Evolutionary conservation across 768 basidiomycete species (phyloP).

Genomic region (Daedalea quercina): DNA sequence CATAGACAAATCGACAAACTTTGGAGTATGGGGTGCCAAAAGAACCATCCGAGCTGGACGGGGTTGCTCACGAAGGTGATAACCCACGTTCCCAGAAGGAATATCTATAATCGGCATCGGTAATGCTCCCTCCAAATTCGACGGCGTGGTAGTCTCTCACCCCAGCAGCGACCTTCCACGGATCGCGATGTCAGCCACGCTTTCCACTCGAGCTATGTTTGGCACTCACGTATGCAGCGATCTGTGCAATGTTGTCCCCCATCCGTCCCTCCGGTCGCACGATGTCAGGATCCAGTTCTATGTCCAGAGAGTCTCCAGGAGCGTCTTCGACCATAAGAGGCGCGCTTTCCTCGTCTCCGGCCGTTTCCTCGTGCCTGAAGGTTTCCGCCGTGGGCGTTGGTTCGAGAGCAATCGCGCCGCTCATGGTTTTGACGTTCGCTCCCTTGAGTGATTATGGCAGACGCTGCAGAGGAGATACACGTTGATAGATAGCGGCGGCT

Average conservation of each 20-base stretch:
- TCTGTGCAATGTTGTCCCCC: slow-evolving; percentile 30
- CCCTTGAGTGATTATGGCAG: neutral
- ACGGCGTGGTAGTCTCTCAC: neutral
- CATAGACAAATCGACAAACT: slow-evolving; percentile 23
- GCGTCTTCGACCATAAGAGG: slow-evolving; percentile 7
- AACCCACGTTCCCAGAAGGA: slow-evolving; percentile 21
- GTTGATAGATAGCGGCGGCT: too few species aligned
- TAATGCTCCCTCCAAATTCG: neutral
- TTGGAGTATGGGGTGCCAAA: slow-evolving; percentile 35
- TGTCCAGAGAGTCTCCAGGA: neutral
- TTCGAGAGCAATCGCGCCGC: neutral
- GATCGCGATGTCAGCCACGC: neutral
- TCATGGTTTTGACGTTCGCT: too few species aligned
- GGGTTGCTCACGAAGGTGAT: slow-evolving; percentile 19
- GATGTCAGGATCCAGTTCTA: neutral
- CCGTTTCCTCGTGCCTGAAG: neutral
- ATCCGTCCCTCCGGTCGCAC: slow-evolving; percentile 30
- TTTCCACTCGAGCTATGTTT: neutral
- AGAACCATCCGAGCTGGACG: slow-evolving; percentile 28
- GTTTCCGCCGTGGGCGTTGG: neutral
- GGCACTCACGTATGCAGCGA: slow-evolving; percentile 31
- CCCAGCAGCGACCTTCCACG: neutral
- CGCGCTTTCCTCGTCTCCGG: slow-evolving; percentile 7
- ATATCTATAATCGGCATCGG: slow-evolving; percentile 10
- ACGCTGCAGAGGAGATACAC: too few species aligned